Base-by-base conservation (phyloP, 129 eudicot species). In the Flaveria linearis region DNA sequence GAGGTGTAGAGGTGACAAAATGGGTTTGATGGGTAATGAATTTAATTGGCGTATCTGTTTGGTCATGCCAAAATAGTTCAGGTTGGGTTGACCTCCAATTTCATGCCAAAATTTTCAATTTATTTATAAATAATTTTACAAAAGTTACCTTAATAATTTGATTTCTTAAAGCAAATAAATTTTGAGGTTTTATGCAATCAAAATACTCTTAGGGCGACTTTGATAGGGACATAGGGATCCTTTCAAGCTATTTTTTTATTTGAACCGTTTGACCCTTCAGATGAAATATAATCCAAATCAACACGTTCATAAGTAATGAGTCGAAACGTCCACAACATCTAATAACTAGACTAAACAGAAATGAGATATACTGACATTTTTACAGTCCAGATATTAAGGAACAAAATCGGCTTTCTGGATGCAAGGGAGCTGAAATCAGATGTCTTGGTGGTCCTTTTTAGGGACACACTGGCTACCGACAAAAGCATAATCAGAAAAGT, bases 331-430 rank as follows among this genome's bases (percentile, higher is more conserved):
- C 41, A 36, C 41, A 4, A 36, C 41, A 0, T 36, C 41, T 36
- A 36, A 36, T 36, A 5, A 36, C 41, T 36, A 36, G 41, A 36
- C 41, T 36, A 36, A 36, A 36, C 8, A 36, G 10, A 30, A 62
- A 20, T 75, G 41, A 18, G 56, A 22, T 41, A 58, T 16, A 75
- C 90, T 94, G 87, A 89, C 91, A 83, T 78, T 81, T 84, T 77
- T 89, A 82, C 97, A 94, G 99, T 91, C 92, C 99, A 94, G 99
- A 84, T 91, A 82, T 84, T 93, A 88, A 87, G 91, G 89, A 84
- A 77, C 82, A 91, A 87, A 84, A 72, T 87, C 63, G 96, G 89
- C 62, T 87, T 91, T 81, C 75, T 94, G 82, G 99, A 94, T 79
- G 91, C 82, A 67, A 89, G 87, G 96, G 93, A 89, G 71, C 91